Conservation (phyloP, 495 filamentous ascomycete genomes). For the Hypoxylon subgilvum region DNA sequence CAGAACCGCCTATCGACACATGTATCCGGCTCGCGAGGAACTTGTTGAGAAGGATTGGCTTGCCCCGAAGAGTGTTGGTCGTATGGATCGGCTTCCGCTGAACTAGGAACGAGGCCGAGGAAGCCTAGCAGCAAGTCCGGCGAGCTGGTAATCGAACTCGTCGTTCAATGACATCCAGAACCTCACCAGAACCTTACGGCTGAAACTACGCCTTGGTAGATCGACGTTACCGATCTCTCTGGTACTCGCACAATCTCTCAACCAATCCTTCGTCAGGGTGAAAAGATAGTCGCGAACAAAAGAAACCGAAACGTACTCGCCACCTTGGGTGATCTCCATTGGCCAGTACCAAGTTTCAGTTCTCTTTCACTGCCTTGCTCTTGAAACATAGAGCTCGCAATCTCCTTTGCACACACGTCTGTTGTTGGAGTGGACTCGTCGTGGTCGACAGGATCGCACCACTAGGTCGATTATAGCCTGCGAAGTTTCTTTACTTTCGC, state of each 20-base stretch:
- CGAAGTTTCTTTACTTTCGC: constrained; percentile 2
- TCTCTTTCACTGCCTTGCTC: constrained; percentile 18
- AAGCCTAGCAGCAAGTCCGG: too few species aligned
- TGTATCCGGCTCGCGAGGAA: constrained; percentile 73
- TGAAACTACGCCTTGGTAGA: too few species aligned
- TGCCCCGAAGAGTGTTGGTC: constrained; percentile 66
- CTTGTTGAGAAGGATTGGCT: constrained; percentile 79
- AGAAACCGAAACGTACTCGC: constrained; percentile 29
- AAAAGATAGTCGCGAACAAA: not conserved
- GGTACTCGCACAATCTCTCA: too few species aligned
- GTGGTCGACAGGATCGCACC: not conserved
- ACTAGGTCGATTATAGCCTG: constrained; percentile 7
- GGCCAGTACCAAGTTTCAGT: constrained; percentile 26
- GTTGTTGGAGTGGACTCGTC: not conserved
- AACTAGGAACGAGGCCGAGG: constrained; percentile 39
- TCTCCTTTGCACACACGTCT: not conserved
- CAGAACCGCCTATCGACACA: constrained; percentile 87
- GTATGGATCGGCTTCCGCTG: constrained; percentile 69
- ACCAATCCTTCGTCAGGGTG: too few species aligned
- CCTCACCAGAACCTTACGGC: too few species aligned
- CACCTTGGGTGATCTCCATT: constrained; percentile 34
- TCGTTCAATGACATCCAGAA: too few species aligned
- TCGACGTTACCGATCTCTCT: too few species aligned
- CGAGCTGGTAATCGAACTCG: too few species aligned
- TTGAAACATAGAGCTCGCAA: constrained; percentile 30